Base-by-base conservation (phyloP, 2,329 filamentous ascomycete genomes). In the Zelopaecilomyces penicillatus region DNA sequence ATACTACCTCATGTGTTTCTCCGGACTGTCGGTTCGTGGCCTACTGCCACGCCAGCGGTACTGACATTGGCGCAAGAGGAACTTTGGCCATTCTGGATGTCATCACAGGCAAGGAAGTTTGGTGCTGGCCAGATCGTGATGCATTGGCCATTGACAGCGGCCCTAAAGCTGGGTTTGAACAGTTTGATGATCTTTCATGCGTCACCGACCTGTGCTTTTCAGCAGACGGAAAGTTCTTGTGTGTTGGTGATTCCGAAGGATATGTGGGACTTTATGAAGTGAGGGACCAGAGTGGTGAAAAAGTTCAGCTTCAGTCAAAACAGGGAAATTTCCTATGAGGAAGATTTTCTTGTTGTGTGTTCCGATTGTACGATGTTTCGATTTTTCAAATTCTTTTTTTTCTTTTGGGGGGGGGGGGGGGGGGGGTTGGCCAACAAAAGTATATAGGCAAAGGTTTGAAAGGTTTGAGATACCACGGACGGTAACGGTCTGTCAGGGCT, bases 1-100 rank as follows among this genome's bases (percentile, higher is more conserved):
- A 68, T 36, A 60, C 60, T 27, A 55, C 54, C 3, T 58, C 62
- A 2, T 67, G 65, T 46, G 55, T 69, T 35, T 67, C 64, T 4
- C 65, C 65, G 0, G 65, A 68, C 51, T 68, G 66, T 42, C 59
- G 65, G 5, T 65, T 61, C 36, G 60, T 68, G 19, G 65, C 65
- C 1, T 69, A 67, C 49, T 67, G 65, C 51, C 57, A 68, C 38
- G 55, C 60, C 2, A 57, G 55, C 11, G 62, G 60, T 6, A 57
- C 60, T 1, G 60, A 56, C 4, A 55, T 57, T 9, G 61, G 62
- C 6, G 58, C 58, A 1, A 48, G 63, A 10, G 64, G 64, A 5
- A 58, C 52, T 19, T 43, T 69, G 5, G 61, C 59, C 28, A 57
- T 69, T 7, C 44, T 69, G n/a, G 65, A 69, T 39, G 61, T 65